Evolutionary conservation across 1,284 basidiomycete genomes (phyloP).

Genomic region (Gomphus bonarii): DNA sequence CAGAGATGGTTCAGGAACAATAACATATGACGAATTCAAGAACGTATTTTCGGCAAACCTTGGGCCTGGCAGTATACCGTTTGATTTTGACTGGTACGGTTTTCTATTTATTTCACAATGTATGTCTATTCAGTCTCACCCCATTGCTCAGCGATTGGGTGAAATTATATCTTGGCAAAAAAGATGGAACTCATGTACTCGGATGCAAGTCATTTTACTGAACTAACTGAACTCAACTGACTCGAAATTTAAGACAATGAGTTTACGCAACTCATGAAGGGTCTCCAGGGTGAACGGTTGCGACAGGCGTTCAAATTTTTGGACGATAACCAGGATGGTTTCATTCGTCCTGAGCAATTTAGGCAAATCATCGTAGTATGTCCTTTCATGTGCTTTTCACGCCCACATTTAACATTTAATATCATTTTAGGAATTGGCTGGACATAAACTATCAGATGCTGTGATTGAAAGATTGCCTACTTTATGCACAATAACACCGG

Average conservation of each 20-base stretch:
- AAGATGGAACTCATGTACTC: constrained; percentile 80
- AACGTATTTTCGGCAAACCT: constrained; percentile 78
- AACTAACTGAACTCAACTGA: not conserved
- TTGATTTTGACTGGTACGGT: constrained; percentile 82
- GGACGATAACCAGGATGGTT: constrained; percentile 82
- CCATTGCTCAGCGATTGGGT: constrained; percentile 71
- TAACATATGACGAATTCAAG: constrained; percentile 91
- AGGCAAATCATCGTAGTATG: constrained; percentile 83
- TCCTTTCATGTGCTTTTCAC: constrained; percentile 9
- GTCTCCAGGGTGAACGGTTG: constrained; percentile 88
- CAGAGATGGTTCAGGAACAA: constrained; percentile 80
- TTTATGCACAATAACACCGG: constrained; percentile 76
- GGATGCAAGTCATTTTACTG: constrained; percentile 56
- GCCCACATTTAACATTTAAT: not conserved
- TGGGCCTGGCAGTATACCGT: constrained; percentile 76
- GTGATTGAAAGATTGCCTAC: constrained; percentile 86
- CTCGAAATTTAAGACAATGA: constrained; percentile 58
- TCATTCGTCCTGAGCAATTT: constrained; percentile 87
- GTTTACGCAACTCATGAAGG: constrained; percentile 96
- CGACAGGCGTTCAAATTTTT: constrained; percentile 89
- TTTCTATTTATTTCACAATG: not conserved
- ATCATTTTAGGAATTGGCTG: constrained; percentile 68
- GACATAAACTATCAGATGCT: constrained; percentile 88
- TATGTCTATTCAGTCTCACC: not conserved
- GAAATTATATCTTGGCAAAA: constrained; percentile 87